Conservation (phyloP, 2,329 filamentous ascomycete genomes). For the Sarocladiaceae sp. region DNA sequence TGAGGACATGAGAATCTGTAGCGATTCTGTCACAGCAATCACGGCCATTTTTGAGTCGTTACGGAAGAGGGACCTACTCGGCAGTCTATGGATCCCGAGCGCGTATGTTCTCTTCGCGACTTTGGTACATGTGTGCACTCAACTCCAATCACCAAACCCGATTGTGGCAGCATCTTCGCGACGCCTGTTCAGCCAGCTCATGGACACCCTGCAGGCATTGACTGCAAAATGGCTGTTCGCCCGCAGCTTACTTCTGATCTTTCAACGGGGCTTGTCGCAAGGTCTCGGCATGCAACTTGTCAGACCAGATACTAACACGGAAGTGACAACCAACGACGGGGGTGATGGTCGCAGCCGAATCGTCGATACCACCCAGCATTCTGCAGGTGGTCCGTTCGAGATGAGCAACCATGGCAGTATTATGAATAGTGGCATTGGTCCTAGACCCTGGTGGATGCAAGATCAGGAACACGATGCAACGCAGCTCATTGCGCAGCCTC, state of each 20-base stretch:
- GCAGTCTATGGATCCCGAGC: constrained; percentile 23
- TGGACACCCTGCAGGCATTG: constrained; percentile 23
- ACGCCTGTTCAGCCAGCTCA: constrained; percentile 23
- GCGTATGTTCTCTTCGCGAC: constrained; percentile 27
- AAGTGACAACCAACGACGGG: not conserved
- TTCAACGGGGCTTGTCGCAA: not conserved
- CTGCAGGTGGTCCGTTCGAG: not conserved
- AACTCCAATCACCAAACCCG: constrained; percentile 24
- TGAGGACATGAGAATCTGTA: constrained; percentile 26
- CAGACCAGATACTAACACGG: not conserved
- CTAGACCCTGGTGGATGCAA: not conserved
- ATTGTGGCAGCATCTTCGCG: constrained; percentile 25
- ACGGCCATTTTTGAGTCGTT: constrained; percentile 26
- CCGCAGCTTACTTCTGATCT: constrained; percentile 20
- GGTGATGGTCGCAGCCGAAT: not conserved
- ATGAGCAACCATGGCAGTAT: not conserved
- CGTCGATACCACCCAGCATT: not conserved
- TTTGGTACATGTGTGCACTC: constrained; percentile 22
- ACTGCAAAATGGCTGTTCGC: constrained; percentile 27
- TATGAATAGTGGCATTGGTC: not conserved
- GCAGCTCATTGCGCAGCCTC: not conserved
- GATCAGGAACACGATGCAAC: not conserved
- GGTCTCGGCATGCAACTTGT: not conserved
- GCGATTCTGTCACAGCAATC: constrained; percentile 22
- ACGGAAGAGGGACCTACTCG: constrained; percentile 16